Evolutionary conservation across 768 basidiomycete genomes (phyloP), one percentile per base, ranked within the genome.

Genomic region (Agaricus sinodeliciosus): DNA sequence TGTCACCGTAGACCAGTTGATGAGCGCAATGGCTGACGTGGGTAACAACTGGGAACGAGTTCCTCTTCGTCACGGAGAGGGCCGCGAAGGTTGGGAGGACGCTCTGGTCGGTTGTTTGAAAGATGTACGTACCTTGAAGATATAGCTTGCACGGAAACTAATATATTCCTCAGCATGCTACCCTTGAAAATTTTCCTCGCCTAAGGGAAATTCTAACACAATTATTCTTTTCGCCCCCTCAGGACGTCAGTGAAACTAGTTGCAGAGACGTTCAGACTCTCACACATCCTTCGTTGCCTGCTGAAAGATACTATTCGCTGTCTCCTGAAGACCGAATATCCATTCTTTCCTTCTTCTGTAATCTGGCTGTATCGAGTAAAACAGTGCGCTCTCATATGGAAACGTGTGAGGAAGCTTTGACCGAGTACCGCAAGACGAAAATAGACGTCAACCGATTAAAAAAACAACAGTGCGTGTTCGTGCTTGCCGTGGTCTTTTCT

Each of bases 361-460:
- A 94, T 62, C 69, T 94, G 47, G 93, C 87, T 0, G 81, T 94
- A 22, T 92, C 94, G 19, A 93, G 90, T 68, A 95, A 93, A 69
- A 78, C 83, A 9, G 84, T 97, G 18, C 89, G 94, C 63, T 69
- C 78, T 4, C 89, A 91, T 61, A 88, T 98, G 81, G 96, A 99
- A 61, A 79, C 82, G 42, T 91, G 90, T 61, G 93, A 94, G 62
- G 81, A 88, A 60, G 85, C 88, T 58, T 67, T 99, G 57, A 98
- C 96, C 8, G 90, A 94, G 25, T 73, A 96, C 31, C 72, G 96
- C 57, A 99, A 98, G 69, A 91, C 95, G 67, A 90, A 94, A 67
- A 93, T 94, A 28, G 96, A 98, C 57, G 83, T 94, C 56, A 96
- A 96, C 69, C 79, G 94, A 55, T 74, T 85, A 61, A 87, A 87